Percentiles rank a stretch among this genome's conserved stretches.
These are phyloP conservation scores for Globisporangium sylvaticum DNA, from an alignment of 352 stramenopile species.

Conservation along the genomic window DNA sequence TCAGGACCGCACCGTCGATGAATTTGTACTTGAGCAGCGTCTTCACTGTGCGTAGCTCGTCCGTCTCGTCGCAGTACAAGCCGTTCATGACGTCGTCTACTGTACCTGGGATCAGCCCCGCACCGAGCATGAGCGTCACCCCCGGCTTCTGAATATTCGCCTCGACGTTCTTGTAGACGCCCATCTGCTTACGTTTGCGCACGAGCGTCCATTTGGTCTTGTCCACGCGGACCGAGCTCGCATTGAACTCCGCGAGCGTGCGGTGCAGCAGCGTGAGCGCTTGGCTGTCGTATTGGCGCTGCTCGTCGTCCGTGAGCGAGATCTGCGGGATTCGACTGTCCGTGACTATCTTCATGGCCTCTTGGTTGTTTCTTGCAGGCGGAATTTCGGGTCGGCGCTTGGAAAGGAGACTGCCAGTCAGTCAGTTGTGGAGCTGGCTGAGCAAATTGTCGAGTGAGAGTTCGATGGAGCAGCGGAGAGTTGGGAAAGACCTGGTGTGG, in stretches of 20 bases:
- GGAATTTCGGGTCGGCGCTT: background rate
- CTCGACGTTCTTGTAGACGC: slow-evolving; percentile 2
- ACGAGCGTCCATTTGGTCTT: slow-evolving; percentile 2
- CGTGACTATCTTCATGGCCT: background rate
- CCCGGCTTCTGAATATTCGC: background rate
- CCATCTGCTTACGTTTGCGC: slow-evolving; percentile 9
- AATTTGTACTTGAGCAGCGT: slow-evolving; percentile 32
- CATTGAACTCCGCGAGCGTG: background rate
- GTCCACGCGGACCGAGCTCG: background rate
- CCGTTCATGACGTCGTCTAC: slow-evolving; percentile 72
- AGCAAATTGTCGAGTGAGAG: no score
- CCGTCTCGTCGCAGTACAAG: slow-evolving; percentile 93
- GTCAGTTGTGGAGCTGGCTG: no score
- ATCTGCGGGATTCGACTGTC: background rate
- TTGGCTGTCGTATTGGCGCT: background rate
- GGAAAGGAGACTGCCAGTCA: background rate
- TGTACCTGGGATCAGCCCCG: slow-evolving; percentile 29
- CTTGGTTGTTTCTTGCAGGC: no score
- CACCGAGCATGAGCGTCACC: slow-evolving; percentile 37
- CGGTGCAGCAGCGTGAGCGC: background rate
- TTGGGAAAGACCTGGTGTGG: no score
- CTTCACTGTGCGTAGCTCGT: slow-evolving; percentile 31
- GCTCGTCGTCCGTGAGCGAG: slow-evolving; percentile 1
- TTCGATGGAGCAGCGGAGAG: no score
- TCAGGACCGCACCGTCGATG: slow-evolving; percentile 32